phyloP scores from a whole-genome alignment of 805 yeast genomes.

The Isabelozyma rhagii region DNA sequence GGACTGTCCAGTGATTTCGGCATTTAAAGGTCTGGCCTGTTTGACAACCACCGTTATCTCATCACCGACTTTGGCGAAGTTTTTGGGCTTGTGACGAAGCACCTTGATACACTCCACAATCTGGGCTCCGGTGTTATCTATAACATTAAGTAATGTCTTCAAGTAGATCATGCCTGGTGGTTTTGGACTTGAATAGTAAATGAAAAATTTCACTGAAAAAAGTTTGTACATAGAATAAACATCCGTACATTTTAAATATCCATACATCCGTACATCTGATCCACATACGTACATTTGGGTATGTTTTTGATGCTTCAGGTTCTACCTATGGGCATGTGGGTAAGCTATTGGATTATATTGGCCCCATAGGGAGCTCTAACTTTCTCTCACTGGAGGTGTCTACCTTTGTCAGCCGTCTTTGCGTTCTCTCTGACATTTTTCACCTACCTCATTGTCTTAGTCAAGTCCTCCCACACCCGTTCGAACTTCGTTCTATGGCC shows the following conservation, averaged over 20 bases:
- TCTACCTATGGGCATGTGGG: too few relatives aligned
- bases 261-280: not conserved
- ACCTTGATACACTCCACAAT: slow-evolving; percentile 95
- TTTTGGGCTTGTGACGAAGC: slow-evolving; percentile 79
- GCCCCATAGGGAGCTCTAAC: too few relatives aligned
- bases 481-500: too few relatives aligned
- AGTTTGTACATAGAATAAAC: not conserved
- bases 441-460: too few relatives aligned
- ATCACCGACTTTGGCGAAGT: slow-evolving; percentile 85
- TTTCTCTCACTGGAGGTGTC: too few relatives aligned
- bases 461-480: too few relatives aligned
- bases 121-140: slow-evolving; percentile 95
- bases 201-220: not conserved
- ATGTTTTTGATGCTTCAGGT: too few relatives aligned
- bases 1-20: slow-evolving; percentile 69
- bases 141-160: slow-evolving; percentile 82
- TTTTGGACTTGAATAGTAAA: not conserved
- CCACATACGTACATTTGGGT: too few relatives aligned
- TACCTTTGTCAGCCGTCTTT: too few relatives aligned
- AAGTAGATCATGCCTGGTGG: slow-evolving; percentile 70
- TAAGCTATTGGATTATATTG: too few relatives aligned
- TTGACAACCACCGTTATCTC: slow-evolving; percentile 92
- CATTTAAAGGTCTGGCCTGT: slow-evolving; percentile 76
- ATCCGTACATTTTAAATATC: not conserved
- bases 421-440: too few relatives aligned